Percentiles rank a stretch among this genome's conserved stretches.
Conservation (phyloP, 176 grass and related monocot species). For the Oropetium thomaeum region DNA sequence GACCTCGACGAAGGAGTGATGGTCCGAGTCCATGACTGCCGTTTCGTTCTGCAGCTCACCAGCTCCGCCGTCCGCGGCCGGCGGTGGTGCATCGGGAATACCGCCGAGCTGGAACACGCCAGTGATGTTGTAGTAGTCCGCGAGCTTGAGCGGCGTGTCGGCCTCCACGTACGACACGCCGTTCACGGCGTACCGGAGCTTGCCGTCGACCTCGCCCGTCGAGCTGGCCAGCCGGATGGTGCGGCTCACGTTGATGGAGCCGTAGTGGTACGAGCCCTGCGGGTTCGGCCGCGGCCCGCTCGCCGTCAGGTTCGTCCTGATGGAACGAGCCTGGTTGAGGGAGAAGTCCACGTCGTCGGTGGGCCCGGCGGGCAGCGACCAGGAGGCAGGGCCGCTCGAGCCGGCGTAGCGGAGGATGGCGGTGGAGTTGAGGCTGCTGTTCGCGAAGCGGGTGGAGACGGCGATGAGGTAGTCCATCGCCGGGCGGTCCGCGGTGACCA, state of each 20-base stretch:
- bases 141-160: conserved; percentile 84
- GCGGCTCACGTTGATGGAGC: conserved; percentile 72
- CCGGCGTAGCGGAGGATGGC: conserved; percentile 53
- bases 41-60: conserved; percentile 36
- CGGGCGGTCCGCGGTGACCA: conserved; percentile 48
- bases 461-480: conserved; percentile 50
- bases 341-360: conserved; percentile 45
- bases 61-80: background rate
- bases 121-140: conserved; percentile 73
- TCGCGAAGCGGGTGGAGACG: conserved; percentile 63
- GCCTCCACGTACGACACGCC: conserved; percentile 68
- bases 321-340: conserved; percentile 59
- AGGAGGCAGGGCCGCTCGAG: conserved; percentile 6
- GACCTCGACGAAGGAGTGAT: conserved; percentile 64
- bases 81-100: conserved; percentile 52
- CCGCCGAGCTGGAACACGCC: conserved; percentile 61
- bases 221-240: conserved; percentile 69
- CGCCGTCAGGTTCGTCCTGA: conserved; percentile 81
- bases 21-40: conserved; percentile 76
- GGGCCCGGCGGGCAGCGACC: background rate
- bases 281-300: conserved; percentile 90
- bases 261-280: conserved; percentile 92
- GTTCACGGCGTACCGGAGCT: conserved; percentile 72
- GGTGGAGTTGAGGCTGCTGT: conserved; percentile 37
- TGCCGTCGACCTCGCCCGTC: conserved; percentile 39